Evolutionary conservation across 2,329 filamentous ascomycete species (phyloP).

Genomic region (Calycina herbarum): DNA sequence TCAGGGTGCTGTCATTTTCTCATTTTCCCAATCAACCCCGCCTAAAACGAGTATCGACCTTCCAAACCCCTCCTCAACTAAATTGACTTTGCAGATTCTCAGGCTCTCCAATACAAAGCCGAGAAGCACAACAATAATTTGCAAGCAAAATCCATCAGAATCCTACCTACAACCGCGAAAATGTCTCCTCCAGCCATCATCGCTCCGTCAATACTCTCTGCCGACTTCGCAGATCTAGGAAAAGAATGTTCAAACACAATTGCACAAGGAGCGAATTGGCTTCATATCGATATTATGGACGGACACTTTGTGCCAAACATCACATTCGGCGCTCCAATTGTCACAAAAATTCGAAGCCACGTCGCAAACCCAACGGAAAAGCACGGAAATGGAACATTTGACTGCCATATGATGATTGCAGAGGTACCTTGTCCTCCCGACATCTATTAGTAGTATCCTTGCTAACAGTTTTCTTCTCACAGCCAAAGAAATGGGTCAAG

Average conservation of each 20-base stretch:
- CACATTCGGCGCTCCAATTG: conserved; percentile 92
- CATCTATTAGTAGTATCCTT: background rate
- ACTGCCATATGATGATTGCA: conserved; percentile 99
- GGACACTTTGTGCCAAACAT: conserved; percentile 99
- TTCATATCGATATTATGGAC: conserved; percentile 87
- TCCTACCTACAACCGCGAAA: background rate
- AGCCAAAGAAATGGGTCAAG: conserved; percentile 98
- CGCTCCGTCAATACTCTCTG: conserved; percentile 95
- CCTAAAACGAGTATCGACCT: background rate
- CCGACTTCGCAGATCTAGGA: conserved; percentile 89
- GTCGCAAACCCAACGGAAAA: conserved; percentile 71
- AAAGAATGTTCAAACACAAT: conserved; percentile 86
- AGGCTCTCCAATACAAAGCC: background rate
- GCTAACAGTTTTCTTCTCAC: conserved; percentile 13
- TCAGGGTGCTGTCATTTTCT: background rate
- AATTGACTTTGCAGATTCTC: background rate
- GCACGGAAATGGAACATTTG: conserved; percentile 86
- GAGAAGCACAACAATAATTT: background rate
- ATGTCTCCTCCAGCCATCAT: conserved; percentile 95
- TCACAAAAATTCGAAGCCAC: conserved; percentile 87
- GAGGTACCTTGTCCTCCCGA: conserved; percentile 59
- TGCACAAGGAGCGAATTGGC: conserved; percentile 75
- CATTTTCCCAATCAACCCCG: background rate
- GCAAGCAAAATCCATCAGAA: background rate
- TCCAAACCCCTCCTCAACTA: too few relatives aligned